Base-by-base conservation (phyloP, 2,329 filamentous ascomycete genomes). In the Neopestalotiopsis sp. region DNA sequence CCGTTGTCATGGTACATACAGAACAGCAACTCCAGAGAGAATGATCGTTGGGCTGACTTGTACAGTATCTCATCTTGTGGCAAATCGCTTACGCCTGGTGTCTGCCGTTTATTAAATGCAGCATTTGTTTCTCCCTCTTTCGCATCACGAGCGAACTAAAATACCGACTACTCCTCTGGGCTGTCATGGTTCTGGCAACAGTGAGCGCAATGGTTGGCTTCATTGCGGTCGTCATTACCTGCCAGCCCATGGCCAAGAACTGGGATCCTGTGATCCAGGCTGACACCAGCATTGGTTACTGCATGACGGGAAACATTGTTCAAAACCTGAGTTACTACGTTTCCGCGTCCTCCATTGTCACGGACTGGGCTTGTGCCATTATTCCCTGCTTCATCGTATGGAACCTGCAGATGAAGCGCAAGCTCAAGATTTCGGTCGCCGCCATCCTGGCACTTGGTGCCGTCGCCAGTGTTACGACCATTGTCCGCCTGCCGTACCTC, bases 371-470 rank as follows among this genome's bases (percentile, higher is more conserved):
- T 2, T 65, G 60, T 38, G 60, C 67, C 34, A 38, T 60, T 4
- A 56, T 65, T 7, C 67, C 67, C 24, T 57, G 30, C 59, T 68
- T 68, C 56, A 59, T 68, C 20, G 49, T 68, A 4, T 65, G 62
- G 49, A 68, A 65, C n/a, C 30, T 65, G 20, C 61, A 68, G 38
- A 67, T 68, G 52, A 65, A 60, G 34, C 45, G 63, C 14, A 49
- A n/a, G n/a, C 30, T 65, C 38, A 65, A 65, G 45, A 30, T 49
- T 4, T 65, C 63, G 17, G 45, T 65, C 10, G 67, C 60, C 34
- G 70, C 69, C 13, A 45, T 73, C 28, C 65, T 73, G 17, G 66
- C 69, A 13, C 71, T 73, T 12, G 72, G 72, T 20, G 62, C 24
- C 34, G 57, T 74, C 17, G 59, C 59, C 20, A 62, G 58, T 38